Percentiles rank a stretch among this genome's conserved stretches.
These are phyloP conservation scores for Tylopilus sp. DNA, from an alignment of 768 basidiomycete species.

Conservation along the genomic window DNA sequence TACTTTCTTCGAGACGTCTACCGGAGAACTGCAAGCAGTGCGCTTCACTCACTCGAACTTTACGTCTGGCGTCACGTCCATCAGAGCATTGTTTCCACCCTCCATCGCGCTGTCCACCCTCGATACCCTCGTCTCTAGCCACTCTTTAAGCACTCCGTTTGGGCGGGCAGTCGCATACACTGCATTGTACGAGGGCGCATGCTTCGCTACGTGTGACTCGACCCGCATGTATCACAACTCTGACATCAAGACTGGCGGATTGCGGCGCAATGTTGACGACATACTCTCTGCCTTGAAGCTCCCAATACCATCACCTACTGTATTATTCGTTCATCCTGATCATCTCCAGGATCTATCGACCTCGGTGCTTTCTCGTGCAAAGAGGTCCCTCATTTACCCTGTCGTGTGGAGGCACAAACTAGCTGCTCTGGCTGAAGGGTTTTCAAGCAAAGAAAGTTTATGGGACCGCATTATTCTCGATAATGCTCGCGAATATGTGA, in stretches of 20 bases:
- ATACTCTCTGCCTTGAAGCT: conserved; percentile 44
- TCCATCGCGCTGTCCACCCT: conserved; percentile 62
- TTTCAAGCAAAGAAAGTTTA: conserved; percentile 71
- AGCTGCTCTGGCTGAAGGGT: conserved; percentile 65
- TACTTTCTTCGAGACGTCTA: conserved; percentile 54
- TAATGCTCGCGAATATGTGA: conserved; percentile 52
- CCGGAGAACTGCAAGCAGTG: conserved; percentile 54
- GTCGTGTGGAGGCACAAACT: conserved; percentile 80
- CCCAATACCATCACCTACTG: conserved; percentile 70
- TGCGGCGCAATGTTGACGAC: conserved; percentile 42
- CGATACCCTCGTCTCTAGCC: conserved; percentile 76
- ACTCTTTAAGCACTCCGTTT: conserved; percentile 70
- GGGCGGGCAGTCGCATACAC: conserved; percentile 80
- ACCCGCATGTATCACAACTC: conserved; percentile 46
- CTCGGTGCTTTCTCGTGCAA: conserved; percentile 52
- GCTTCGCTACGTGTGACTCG: conserved; percentile 64
- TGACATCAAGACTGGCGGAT: conserved; percentile 1
- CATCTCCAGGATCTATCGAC: conserved; percentile 57
- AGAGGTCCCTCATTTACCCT: conserved; percentile 51
- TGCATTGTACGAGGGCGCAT: conserved; percentile 70
- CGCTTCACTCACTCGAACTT: conserved; percentile 81
- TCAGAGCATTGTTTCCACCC: conserved; percentile 71
- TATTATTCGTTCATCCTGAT: conserved; percentile 67
- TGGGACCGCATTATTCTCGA: conserved; percentile 83
- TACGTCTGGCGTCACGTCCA: conserved; percentile 84